Base-by-base conservation (phyloP, 148 eudicot species). In the Limonium bicolor region DNA sequence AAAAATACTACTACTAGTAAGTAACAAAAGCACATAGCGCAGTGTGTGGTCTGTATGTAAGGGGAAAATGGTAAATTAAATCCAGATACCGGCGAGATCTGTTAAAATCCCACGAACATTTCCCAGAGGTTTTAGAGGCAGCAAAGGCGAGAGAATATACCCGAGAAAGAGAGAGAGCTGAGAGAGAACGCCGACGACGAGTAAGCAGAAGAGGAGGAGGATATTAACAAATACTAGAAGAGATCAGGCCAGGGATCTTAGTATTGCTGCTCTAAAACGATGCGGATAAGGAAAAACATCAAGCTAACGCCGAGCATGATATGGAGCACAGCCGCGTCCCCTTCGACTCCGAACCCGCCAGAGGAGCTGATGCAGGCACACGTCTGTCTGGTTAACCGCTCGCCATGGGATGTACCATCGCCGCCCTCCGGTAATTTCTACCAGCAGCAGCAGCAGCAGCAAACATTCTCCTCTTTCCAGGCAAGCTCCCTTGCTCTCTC, bases 341-440 rank as follows among this genome's bases (percentile, higher is more conserved):
- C 48, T 4, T 50, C 54, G 5, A 34, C 54, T 10, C 38, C 54
- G 14, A 50, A 31, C 21, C 54, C 54, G 7, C 43, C 54, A 6
- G 42, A 7, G 13, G 38, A 21, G 37, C 34, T 50, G 2, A 14
- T 50, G 42, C 54, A 50, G 42, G 54, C 54, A 5, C 54, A 50
- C 54, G 41, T 50, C 10, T 50, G 54, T 35, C 41, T 26, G 21
- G 28, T 50, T 13, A 50, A 50, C 54, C 54, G 54, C 54, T 50
- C 54, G 10, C 54, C 54, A 23, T 50, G 54, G 54, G 54, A 50
- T 36, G 20, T 37, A 14, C 17, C 25, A 0, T 19, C 27, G 4
- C 37, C 51, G 13, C 51, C 32, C 4, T 5, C 4, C 36, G 25
- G 16, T 20, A 19, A 15, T 27, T 35, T 4, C 34, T 23, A 14